Percentiles rank a stretch among this genome's conserved stretches.
These are phyloP conservation scores for Fistulinella prunicolor DNA, from an alignment of 768 basidiomycete species.

Conservation along the genomic window DNA sequence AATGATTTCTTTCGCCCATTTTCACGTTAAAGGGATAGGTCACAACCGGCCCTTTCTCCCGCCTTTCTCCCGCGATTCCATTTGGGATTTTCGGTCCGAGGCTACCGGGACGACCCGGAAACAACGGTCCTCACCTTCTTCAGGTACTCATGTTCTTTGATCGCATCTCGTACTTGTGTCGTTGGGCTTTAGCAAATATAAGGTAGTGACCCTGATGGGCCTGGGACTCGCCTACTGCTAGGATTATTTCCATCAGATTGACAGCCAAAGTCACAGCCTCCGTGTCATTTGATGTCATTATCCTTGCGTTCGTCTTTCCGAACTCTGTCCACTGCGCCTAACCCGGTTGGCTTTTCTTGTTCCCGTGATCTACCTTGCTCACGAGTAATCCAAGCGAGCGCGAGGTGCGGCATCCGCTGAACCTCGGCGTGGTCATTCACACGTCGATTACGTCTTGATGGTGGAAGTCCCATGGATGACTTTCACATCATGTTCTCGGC, in stretches of 20 bases:
- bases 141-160: conserved; percentile 1
- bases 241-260: too few relatives aligned
- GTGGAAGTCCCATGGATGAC: background rate
- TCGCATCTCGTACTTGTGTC: background rate
- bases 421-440: too few relatives aligned
- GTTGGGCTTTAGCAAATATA: background rate
- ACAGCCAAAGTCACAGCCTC: background rate
- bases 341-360: background rate
- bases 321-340: background rate
- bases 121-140: background rate
- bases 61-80: conserved; percentile 10
- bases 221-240: too few relatives aligned
- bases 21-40: background rate
- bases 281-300: background rate
- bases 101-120: conserved; percentile 1
- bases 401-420: too few relatives aligned
- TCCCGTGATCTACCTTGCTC: too few relatives aligned
- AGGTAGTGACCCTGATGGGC: background rate
- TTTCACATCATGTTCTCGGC: too few relatives aligned
- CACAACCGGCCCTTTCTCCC: conserved; percentile 3
- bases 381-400: too few relatives aligned
- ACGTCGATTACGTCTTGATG: background rate
- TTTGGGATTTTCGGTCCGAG: background rate
- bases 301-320: background rate
- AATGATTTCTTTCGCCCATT: background rate